Evolutionary conservation across 345 rosid genomes (phyloP).

Genomic region (Reutealis trisperma): DNA sequence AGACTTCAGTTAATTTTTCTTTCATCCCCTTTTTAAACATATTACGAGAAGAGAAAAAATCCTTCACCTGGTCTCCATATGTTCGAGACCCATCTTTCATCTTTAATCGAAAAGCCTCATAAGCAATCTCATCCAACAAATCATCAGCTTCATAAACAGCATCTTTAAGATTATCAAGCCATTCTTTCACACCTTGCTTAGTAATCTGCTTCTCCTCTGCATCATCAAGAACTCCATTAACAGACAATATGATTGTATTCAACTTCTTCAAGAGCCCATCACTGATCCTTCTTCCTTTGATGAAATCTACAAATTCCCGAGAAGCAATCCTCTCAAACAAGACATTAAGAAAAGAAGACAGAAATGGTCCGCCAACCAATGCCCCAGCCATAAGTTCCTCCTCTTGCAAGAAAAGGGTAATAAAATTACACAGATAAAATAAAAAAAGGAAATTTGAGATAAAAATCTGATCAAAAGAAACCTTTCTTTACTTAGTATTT

Average conservation of each 20-base stretch:
- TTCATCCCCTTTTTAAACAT: neutral
- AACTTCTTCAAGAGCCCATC: neutral
- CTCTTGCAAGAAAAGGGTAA: neutral
- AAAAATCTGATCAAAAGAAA: neutral
- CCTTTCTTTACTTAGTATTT: neutral
- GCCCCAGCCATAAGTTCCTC: conserved; percentile 9
- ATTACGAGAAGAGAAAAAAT: conserved; percentile 1
- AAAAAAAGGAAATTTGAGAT: neutral
- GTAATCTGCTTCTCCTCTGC: conserved; percentile 26
- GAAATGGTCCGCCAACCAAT: neutral
- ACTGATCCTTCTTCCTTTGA: conserved; percentile 8
- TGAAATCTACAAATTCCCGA: neutral
- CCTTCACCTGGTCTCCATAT: conserved; percentile 6
- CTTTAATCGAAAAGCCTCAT: neutral
- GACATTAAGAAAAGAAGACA: conserved; percentile 9
- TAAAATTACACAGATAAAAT: neutral
- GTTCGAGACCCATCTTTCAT: neutral
- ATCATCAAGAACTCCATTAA: conserved; percentile 17
- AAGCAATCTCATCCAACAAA: conserved; percentile 22
- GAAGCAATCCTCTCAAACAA: conserved; percentile 1
- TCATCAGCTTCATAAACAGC: conserved; percentile 29
- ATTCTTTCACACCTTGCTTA: neutral
- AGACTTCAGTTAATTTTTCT: neutral
- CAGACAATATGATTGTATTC: neutral
- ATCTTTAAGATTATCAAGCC: conserved; percentile 24